A percentile compares a stretch with the other conserved stretches of the same genome.
phyloP scores from a whole-genome alignment of 306 rosid genomes.

The Cucumis cinereus region DNA sequence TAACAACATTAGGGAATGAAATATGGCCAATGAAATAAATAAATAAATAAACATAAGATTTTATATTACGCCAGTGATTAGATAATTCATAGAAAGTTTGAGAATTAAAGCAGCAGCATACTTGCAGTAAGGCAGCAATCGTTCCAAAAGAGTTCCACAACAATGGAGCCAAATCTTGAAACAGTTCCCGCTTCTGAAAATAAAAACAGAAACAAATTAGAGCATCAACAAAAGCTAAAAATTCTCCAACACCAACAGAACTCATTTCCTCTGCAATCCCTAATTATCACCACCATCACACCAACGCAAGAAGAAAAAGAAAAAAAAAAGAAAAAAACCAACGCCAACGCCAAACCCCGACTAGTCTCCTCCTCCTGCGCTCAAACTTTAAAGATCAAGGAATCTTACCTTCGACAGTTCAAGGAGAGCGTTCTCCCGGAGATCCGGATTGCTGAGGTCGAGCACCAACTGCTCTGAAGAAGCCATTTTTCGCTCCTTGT shows the following conservation, averaged over 20 bases:
- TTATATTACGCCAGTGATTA: neutral
- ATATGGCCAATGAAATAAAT: neutral
- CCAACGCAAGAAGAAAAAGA: neutral
- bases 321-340: neutral
- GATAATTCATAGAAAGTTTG: neutral
- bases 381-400: neutral
- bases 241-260: neutral
- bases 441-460: slow-evolving; percentile 49
- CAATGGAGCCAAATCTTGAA: slow-evolving; percentile 91
- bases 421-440: slow-evolving; percentile 44
- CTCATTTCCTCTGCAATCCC: neutral
- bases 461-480: slow-evolving; percentile 46
- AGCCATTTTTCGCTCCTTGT: slow-evolving; percentile 48
- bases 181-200: slow-evolving; percentile 79
- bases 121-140: slow-evolving; percentile 81
- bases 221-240: slow-evolving; percentile 3
- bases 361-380: neutral
- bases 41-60: neutral
- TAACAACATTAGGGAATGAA: neutral
- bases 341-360: neutral
- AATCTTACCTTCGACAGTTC: slow-evolving; percentile 44
- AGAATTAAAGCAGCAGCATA: slow-evolving; percentile 15
- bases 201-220: slow-evolving; percentile 7
- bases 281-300: neutral
- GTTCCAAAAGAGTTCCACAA: slow-evolving; percentile 97